Evolutionary conservation across 2,329 filamentous ascomycete genomes (phyloP).

Genomic region (Penicillium oxalicum): DNA sequence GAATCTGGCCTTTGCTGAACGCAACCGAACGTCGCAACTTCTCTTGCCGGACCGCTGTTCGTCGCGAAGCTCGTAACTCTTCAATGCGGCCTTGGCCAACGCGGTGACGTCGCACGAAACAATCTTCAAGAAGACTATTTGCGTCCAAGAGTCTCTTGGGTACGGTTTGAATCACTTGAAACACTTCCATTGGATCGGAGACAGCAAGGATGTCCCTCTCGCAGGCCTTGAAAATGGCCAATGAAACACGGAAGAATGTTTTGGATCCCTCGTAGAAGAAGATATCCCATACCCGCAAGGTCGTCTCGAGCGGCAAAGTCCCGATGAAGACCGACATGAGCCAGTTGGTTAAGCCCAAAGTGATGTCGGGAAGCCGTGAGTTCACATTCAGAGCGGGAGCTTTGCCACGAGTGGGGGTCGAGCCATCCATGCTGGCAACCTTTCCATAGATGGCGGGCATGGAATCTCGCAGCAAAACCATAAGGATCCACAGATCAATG

Average conservation of each 20-base stretch:
- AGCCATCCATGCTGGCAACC: constrained; percentile 63
- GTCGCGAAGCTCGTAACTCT: constrained; percentile 63
- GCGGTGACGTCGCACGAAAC: constrained; percentile 72
- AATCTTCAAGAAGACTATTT: constrained; percentile 74
- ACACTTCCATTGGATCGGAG: constrained; percentile 87
- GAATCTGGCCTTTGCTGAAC: constrained; percentile 29
- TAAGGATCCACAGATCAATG: constrained; percentile 87
- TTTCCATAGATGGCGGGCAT: constrained; percentile 82
- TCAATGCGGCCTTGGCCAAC: constrained; percentile 79
- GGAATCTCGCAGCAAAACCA: constrained; percentile 75
- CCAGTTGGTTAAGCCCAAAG: constrained; percentile 89
- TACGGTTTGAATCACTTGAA: constrained; percentile 84
- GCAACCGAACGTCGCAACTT: constrained; percentile 36
- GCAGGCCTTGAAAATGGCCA: constrained; percentile 85
- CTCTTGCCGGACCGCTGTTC: constrained; percentile 44
- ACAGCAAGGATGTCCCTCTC: constrained; percentile 75
- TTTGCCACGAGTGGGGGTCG: constrained; percentile 32
- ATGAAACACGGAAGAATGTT: constrained; percentile 83
- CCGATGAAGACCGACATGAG: constrained; percentile 97
- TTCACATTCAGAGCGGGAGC: constrained; percentile 39
- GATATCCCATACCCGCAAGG: constrained; percentile 87
- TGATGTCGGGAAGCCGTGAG: constrained; percentile 73
- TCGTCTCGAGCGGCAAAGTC: constrained; percentile 84
- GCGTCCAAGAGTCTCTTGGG: constrained; percentile 76
- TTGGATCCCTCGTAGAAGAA: constrained; percentile 95